Evolutionary conservation across 208 protist species (phyloP), one percentile per base, ranked within the genome.

Genomic region (Leishmania braziliensis): DNA sequence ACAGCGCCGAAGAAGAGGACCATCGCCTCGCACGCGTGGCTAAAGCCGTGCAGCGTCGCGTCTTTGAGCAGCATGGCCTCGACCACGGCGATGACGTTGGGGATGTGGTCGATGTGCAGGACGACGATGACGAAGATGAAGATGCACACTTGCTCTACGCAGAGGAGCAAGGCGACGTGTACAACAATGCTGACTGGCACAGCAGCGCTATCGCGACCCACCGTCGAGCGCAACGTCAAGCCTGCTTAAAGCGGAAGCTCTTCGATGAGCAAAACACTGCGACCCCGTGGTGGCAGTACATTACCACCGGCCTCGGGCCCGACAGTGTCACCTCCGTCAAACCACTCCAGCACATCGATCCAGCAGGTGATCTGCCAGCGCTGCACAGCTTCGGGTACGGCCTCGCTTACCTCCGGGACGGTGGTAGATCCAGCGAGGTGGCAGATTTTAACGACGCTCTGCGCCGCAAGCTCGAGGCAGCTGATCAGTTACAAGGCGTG

Each of bases 211-310:
- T 18, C 18, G 29, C 26, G 12, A 18, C 50, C 51, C 29, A 46
- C 29, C 51, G 6, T 29, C 72, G 33, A 39, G 72, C 72, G 43
- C 58, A 81, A 0, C 75, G 58, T 18, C 60, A 29, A n/a, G 54
- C 71, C 3, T 51, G 62, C 63, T 71, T 73, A 39, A 80, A 74
- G 65, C 77, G 80, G 36, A 69, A 69, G 53, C 79, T 97, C 12
- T 96, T 97, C 69, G 76, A 79, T 50, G 58, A 85, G 62, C 66
- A 78, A 10, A 92, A 96, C 81, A 75, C 60, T 36, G 80, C 87
- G 9, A 86, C 93, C 20, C 91, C 92, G 53, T 97, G 94, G 92
- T 96, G 92, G 91, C 89, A 86, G 71, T 97, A 96, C 85, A 93
- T 97, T 74, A 84, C 85, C 16, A 92, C 90, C n/a, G 94, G 94